Evolutionary conservation across 768 basidiomycete genomes (phyloP), one percentile per base, ranked within the genome.

Genomic region (Paxillus involutus): DNA sequence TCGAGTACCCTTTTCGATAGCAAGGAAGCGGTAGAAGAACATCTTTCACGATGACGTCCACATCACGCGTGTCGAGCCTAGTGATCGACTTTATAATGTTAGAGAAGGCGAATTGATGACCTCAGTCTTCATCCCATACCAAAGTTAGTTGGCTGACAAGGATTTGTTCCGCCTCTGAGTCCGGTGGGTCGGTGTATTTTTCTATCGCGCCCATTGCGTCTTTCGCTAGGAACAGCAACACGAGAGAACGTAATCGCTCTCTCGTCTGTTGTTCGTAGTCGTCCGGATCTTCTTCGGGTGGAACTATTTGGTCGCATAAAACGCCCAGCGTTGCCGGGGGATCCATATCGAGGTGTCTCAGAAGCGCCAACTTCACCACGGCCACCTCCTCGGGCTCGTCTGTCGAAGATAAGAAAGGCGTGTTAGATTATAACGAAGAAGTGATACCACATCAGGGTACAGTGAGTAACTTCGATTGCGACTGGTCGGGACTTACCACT

Each of bases 361-460:
- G 67, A 14, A 89, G 74, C 16, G 85, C 81, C 51, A 74, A 69
- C 60, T 84, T 82, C 21, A 89, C 86, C 33, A 85, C 75, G 0
- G 60, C 67, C 11, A 88, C 82, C 66, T 89, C 88, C 46, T 81
- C 78, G 1, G 75, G 80, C 67, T 89, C 88, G 57, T 88, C 88
- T 85, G 49, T 46, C 45, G 56, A 59, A n/a, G 51, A 56, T 44
- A 40, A 51, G 40, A 52, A 39, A 47, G 14, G 49, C 29, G 39
- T 21, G 45, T 62, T 64, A 49, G 59, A 42, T 39, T 14, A 36
- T 62, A 52, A 59, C 57, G 57, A 62, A 67, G 57, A 62, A 41
- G 48, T 36, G 51, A 55, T 49, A 62, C 9, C 4, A 41, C 8
- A 24, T 36, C 6, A 43, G 26, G 49, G 57, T 8, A 41, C 8